phyloP scores from a whole-genome alignment of 768 basidiomycete species.

The Tulasnella sp. region DNA sequence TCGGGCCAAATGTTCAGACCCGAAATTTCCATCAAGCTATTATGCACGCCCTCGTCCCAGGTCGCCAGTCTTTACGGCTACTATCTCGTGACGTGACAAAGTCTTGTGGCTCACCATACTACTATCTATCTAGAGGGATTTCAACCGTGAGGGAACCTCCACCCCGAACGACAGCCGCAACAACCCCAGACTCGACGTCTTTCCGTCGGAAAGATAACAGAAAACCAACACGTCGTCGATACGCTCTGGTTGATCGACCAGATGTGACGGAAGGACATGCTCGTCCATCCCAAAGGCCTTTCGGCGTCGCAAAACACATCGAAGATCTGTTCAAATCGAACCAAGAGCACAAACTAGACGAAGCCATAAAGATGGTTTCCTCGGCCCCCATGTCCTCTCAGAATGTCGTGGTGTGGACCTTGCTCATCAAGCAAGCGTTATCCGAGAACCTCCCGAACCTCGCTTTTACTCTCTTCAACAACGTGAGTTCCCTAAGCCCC shows the following conservation, averaged over 20 bases:
- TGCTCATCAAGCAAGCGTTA: conserved; percentile 54
- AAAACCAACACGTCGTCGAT: background rate
- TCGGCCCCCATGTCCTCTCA: conserved; percentile 59
- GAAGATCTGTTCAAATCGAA: conserved; percentile 36
- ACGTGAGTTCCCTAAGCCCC: conserved; percentile 36
- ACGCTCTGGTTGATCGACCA: background rate
- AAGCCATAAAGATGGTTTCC: conserved; percentile 54
- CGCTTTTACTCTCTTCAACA: conserved; percentile 51
- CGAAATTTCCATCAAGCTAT: no score
- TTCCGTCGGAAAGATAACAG: background rate
- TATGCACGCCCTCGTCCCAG: no score
- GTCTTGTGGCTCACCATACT: no score
- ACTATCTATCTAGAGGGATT: no score
- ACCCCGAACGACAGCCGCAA: no score
- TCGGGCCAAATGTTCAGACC: background rate
- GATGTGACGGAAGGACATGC: conserved; percentile 3
- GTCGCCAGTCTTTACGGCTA: no score
- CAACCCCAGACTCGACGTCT: no score
- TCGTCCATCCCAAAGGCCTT: conserved; percentile 19
- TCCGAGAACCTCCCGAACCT: conserved; percentile 44
- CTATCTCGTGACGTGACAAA: no score
- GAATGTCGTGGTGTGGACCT: conserved; percentile 69
- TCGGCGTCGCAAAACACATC: conserved; percentile 18
- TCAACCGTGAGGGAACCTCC: no score
- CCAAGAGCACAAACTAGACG: conserved; percentile 46